These are phyloP conservation scores for Saccharata proteae DNA, from an alignment of 2,329 filamentous ascomycete genomes.

Conservation along the genomic window DNA sequence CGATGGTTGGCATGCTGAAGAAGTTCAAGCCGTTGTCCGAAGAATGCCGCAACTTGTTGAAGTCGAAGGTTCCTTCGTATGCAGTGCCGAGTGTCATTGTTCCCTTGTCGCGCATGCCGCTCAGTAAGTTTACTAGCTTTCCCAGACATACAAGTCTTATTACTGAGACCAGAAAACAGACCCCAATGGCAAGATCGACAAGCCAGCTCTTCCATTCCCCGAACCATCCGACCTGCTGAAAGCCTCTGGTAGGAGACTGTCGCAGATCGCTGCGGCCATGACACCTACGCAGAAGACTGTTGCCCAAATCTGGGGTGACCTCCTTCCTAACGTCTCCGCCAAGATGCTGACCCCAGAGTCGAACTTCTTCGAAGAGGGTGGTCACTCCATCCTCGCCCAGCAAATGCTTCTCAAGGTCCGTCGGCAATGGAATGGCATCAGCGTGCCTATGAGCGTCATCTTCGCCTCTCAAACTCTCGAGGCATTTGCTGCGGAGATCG, in stretches of 20 bases:
- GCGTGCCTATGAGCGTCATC: constrained; percentile 59
- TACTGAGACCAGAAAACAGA: too few species aligned
- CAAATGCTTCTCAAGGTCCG: constrained; percentile 64
- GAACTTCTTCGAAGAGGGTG: constrained; percentile 68
- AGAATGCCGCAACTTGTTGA: constrained; percentile 55
- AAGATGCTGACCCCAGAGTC: constrained; percentile 52
- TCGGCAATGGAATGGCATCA: constrained; percentile 46
- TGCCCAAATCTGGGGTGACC: constrained; percentile 60
- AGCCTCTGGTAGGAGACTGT: constrained; percentile 36
- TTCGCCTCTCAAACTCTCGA: constrained; percentile 55
- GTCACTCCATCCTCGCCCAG: constrained; percentile 70
- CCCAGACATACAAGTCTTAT: neutral
- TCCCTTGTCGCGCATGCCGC: constrained; percentile 56
- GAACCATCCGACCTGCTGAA: constrained; percentile 56
- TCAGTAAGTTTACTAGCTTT: constrained; percentile 40
- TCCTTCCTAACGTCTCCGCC: constrained; percentile 54
- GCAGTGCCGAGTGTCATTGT: constrained; percentile 67
- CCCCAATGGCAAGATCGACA: constrained; percentile 77
- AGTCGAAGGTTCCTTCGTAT: constrained; percentile 59
- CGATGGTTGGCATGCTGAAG: constrained; percentile 43
- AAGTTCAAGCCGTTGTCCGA: constrained; percentile 49
- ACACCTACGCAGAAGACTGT: constrained; percentile 52
- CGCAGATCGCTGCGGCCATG: constrained; percentile 33
- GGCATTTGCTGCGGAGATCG: constrained; percentile 42
- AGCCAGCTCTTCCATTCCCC: constrained; percentile 67